Conservation (phyloP, 2,329 filamentous ascomycete genomes). For the Biscogniauxia marginata region DNA sequence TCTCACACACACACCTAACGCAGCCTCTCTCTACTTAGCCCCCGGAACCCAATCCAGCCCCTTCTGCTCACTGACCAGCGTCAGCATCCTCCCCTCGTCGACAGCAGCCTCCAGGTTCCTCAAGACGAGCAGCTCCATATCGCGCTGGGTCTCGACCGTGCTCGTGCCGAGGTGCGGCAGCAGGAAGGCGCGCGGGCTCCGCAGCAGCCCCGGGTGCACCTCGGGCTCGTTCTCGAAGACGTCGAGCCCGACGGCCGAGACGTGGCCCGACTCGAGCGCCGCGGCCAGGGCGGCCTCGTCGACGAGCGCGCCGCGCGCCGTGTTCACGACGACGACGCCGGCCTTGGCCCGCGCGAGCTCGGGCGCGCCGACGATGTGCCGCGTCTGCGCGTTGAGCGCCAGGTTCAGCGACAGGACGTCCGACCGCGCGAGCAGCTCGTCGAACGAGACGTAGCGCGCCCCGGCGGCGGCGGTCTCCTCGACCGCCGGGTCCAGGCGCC, state of each 20-base stretch:
- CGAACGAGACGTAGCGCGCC: conserved; percentile 54
- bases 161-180: conserved; percentile 68
- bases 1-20: too few relatives aligned
- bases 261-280: conserved; percentile 52
- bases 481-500: conserved; percentile 32
- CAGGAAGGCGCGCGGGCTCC: conserved; percentile 59
- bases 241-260: conserved; percentile 54
- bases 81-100: conserved; percentile 55
- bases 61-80: conserved; percentile 61
- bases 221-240: conserved; percentile 59
- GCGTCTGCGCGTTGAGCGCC: conserved; percentile 48
- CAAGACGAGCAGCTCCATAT: conserved; percentile 46
- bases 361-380: conserved; percentile 49
- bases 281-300: conserved; percentile 55
- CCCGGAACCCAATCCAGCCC: conserved; percentile 29
- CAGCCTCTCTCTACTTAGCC: conserved; percentile 1
- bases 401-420: conserved; percentile 56
- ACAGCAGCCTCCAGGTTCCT: conserved; percentile 53
- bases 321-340: conserved; percentile 57
- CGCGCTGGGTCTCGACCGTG: conserved; percentile 51
- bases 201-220: conserved; percentile 58
- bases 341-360: conserved; percentile 54
- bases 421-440: conserved; percentile 50
- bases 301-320: conserved; percentile 54
- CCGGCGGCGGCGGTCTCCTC: too few relatives aligned